Conservation (phyloP, 768 basidiomycete species). For the Coprinopsis sp. region DNA sequence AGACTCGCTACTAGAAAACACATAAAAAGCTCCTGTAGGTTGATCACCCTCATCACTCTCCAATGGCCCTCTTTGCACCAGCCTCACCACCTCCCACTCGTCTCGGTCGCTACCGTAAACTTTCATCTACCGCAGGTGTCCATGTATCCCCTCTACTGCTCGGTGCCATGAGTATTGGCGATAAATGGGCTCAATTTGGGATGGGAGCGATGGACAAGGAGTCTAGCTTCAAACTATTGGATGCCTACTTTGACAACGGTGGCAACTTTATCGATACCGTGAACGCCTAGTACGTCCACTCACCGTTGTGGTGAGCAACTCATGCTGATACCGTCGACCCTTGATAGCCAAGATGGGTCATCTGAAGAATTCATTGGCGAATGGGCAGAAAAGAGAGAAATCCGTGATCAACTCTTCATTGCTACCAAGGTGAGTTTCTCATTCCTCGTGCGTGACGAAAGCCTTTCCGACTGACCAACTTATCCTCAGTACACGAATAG, state of each 20-base stretch:
- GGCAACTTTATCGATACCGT: conserved; percentile 47
- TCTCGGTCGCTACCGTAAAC: conserved; percentile 26
- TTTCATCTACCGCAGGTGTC: conserved; percentile 31
- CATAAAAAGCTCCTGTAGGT: too few species aligned
- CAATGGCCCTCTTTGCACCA: too few species aligned
- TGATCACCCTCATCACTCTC: too few species aligned
- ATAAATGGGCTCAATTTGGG: conserved; percentile 24
- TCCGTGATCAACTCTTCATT: conserved; percentile 46
- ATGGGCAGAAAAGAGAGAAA: conserved; percentile 40
- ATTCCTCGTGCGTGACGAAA: not conserved
- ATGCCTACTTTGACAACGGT: conserved; percentile 36
- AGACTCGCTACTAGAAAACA: too few species aligned
- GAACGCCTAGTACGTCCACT: conserved; percentile 31
- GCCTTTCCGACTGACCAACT: not conserved
- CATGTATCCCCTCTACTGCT: conserved; percentile 38
- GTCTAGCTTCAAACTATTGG: conserved; percentile 37
- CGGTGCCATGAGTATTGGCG: conserved; percentile 37
- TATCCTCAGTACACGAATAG: conserved; percentile 21
- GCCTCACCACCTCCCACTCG: conserved; percentile 24
- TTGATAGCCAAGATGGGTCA: conserved; percentile 41
- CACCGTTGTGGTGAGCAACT: not conserved
- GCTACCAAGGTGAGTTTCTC: conserved; percentile 31
- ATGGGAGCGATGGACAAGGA: conserved; percentile 37
- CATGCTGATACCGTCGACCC: not conserved
- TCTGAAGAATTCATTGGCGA: conserved; percentile 49